phyloP scores from a whole-genome alignment of 345 rosid species.

The Ricinus communis region DNA sequence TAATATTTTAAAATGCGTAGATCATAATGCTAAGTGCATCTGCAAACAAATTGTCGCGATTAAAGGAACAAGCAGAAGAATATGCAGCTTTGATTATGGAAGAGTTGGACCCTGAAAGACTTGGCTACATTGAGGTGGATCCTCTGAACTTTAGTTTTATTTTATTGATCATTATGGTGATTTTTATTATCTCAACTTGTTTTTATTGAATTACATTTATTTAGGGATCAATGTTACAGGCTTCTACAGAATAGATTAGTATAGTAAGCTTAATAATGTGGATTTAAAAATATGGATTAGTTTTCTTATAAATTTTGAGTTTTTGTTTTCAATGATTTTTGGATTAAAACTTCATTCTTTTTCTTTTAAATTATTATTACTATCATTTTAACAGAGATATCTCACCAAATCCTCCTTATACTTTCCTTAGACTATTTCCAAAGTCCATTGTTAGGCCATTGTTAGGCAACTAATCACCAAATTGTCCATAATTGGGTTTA shows the following conservation, averaged over 20 bases:
- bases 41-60: slow-evolving; percentile 85
- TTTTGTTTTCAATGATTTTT: not conserved
- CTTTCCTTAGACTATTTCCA: slow-evolving; percentile 12
- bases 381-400: too few relatives aligned
- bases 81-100: slow-evolving; percentile 99
- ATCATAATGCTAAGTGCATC: slow-evolving; percentile 97
- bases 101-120: slow-evolving; percentile 95
- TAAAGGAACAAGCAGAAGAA: slow-evolving; percentile 96
- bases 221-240: not conserved
- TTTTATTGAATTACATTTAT: not conserved
- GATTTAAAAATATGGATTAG: not conserved
- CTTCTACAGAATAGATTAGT: not conserved
- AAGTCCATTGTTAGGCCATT: slow-evolving; percentile 39
- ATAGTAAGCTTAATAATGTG: not conserved
- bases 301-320: slow-evolving; percentile 8
- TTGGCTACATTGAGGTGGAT: slow-evolving; percentile 96
- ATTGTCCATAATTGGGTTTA: slow-evolving; percentile 19
- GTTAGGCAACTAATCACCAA: slow-evolving; percentile 37
- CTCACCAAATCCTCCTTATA: too few relatives aligned
- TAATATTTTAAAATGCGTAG: slow-evolving; percentile 33
- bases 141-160: too few relatives aligned
- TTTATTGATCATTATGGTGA: too few relatives aligned
- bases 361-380: too few relatives aligned
- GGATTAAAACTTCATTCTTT: not conserved
- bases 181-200: not conserved